A percentile compares a stretch with the other conserved stretches of the same genome.
Evolutionary conservation across 164 flowering plant genomes (phyloP).

Genomic region (Berberis thunbergii): DNA sequence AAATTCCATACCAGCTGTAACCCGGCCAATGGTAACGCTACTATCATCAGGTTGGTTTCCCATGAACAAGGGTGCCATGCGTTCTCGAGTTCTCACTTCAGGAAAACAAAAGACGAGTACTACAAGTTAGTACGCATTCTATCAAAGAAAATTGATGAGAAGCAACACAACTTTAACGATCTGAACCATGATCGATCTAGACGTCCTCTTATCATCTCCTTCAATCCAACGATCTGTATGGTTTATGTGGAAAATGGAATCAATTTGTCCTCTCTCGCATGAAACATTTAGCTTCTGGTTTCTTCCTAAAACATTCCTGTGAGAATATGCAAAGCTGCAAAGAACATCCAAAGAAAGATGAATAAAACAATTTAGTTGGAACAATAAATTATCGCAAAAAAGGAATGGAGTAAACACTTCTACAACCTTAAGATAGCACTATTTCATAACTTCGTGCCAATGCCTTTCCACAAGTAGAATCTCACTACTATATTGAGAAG

Average conservation of each 20-base stretch:
- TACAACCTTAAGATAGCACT: neutral
- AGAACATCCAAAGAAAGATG: slow-evolving; percentile 7
- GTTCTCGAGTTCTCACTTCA: slow-evolving; percentile 74
- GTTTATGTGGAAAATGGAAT: slow-evolving; percentile 80
- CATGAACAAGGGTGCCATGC: slow-evolving; percentile 88
- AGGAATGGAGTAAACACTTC: neutral
- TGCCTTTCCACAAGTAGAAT: too few species aligned
- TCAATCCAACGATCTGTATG: slow-evolving; percentile 98
- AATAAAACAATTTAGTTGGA: neutral
- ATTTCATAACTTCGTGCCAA: too few species aligned
- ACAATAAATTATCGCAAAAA: neutral
- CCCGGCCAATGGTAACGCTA: slow-evolving; percentile 65
- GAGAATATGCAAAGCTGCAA: slow-evolving; percentile 93
- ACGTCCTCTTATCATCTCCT: slow-evolving; percentile 96
- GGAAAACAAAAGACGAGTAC: neutral
- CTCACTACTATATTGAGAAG: too few species aligned
- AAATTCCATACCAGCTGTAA: slow-evolving; percentile 85
- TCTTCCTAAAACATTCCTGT: slow-evolving; percentile 86
- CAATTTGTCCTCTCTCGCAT: slow-evolving; percentile 90
- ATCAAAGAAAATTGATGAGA: neutral
- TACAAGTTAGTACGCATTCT: neutral
- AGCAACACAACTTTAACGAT: slow-evolving; percentile 20
- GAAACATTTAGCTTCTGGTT: slow-evolving; percentile 93
- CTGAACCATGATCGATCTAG: slow-evolving; percentile 89
- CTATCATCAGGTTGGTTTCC: slow-evolving; percentile 61